These are phyloP conservation scores for Anisodus tanguticus DNA, from an alignment of 257 asterid genomes.

Conservation along the genomic window DNA sequence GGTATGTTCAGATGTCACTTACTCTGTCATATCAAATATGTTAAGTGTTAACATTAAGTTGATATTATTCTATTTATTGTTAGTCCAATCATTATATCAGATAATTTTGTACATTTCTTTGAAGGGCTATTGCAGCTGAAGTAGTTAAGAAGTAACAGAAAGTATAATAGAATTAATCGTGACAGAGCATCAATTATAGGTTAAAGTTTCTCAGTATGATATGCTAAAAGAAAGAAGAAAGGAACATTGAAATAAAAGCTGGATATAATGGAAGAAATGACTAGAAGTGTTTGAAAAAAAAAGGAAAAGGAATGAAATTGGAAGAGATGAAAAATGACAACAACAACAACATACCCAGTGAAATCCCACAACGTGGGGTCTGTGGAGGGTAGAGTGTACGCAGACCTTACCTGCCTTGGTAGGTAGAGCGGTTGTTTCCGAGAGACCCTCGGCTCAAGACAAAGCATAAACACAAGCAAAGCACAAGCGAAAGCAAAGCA, in stretches of 20 bases:
- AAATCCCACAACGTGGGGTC: too few species aligned
- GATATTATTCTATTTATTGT: background rate
- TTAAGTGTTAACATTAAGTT: background rate
- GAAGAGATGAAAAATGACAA: conserved; percentile 13
- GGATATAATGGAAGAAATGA: background rate
- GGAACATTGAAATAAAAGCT: background rate
- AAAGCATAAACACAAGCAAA: too few species aligned
- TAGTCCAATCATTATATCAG: background rate
- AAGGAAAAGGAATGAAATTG: background rate
- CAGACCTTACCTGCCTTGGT: too few species aligned
- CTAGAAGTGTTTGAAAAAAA: background rate
- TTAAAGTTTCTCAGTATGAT: background rate
- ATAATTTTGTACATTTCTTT: background rate
- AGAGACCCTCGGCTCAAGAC: too few species aligned
- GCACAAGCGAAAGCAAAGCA: too few species aligned
- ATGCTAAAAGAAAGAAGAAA: background rate
- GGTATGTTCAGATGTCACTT: conserved; percentile 19
- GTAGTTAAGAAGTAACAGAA: background rate
- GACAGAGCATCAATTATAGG: background rate
- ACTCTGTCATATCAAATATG: background rate
- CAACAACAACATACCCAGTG: too few species aligned
- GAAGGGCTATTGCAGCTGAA: background rate
- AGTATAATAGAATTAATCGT: background rate
- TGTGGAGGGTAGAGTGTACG: too few species aligned
- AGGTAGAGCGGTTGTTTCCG: too few species aligned